A percentile compares a stretch with the other conserved stretches of the same genome.
phyloP scores from a whole-genome alignment of 495 filamentous ascomycete genomes.

The Penicillium mononematosum region DNA sequence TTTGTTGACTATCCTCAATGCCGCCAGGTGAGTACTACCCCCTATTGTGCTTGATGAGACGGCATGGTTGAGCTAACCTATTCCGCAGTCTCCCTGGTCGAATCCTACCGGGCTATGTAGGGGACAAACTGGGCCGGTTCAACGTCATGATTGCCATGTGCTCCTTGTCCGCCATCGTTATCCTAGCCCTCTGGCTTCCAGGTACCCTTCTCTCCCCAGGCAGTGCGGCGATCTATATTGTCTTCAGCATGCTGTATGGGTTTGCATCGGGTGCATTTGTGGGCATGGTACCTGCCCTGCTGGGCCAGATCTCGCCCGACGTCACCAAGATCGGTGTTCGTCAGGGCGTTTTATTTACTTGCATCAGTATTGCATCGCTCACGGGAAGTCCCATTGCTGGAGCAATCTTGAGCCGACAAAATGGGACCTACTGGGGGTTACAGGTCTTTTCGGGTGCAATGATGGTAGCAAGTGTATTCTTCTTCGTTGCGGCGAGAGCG shows the following conservation, averaged over 20 bases:
- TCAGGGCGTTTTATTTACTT: constrained; percentile 16
- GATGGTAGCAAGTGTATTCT: constrained; percentile 15
- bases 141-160: constrained; percentile 20
- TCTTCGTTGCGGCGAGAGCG: constrained; percentile 8
- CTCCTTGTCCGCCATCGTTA: constrained; percentile 25
- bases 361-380: constrained; percentile 50
- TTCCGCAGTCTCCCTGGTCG: constrained; percentile 42
- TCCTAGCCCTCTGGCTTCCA: constrained; percentile 32
- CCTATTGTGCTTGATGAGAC: background rate
- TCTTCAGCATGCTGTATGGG: constrained; percentile 30
- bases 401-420: constrained; percentile 16
- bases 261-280: constrained; percentile 36
- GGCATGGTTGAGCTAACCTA: background rate
- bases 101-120: constrained; percentile 56
- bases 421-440: constrained; percentile 15
- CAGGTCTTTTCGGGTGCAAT: constrained; percentile 20
- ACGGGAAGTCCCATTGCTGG: constrained; percentile 67
- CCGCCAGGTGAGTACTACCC: constrained; percentile 13
- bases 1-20: constrained; percentile 17
- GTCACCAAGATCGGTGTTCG: constrained; percentile 24
- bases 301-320: constrained; percentile 29
- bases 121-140: constrained; percentile 38
- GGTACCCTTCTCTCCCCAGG: constrained; percentile 10
- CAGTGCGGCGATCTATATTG: constrained; percentile 24
- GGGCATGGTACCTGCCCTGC: constrained; percentile 25